Conservation (phyloP, 176 grass and related monocot species). For the Themeda triandra region DNA sequence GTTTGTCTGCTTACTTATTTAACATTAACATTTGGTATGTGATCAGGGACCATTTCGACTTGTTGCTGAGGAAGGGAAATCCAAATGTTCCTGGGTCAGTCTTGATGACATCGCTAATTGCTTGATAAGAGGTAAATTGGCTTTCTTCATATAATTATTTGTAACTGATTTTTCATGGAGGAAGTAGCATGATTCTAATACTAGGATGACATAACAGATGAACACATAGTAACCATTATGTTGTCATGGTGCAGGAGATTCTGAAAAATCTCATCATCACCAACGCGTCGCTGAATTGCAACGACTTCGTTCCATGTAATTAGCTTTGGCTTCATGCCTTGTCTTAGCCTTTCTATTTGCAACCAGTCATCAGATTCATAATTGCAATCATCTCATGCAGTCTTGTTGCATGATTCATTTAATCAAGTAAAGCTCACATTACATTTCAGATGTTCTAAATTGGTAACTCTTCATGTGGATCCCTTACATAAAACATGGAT, state of each 20-base stretch:
- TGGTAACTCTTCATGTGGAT: slow-evolving; percentile 4
- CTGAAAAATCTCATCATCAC: slow-evolving; percentile 91
- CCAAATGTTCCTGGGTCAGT: slow-evolving; percentile 99
- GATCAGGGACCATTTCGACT: slow-evolving; percentile 89
- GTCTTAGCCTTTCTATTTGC: slow-evolving; percentile 1
- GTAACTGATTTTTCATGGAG: neutral
- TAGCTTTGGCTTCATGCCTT: slow-evolving; percentile 1
- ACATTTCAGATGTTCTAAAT: neutral
- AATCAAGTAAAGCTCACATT: slow-evolving; percentile 5
- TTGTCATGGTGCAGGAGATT: slow-evolving; percentile 65
- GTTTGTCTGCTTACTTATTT: slow-evolving; percentile 22
- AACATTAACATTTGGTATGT: slow-evolving; percentile 8
- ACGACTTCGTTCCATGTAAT: slow-evolving; percentile 88
- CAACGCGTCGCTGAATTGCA: slow-evolving; percentile 85
- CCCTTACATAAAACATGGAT: neutral
- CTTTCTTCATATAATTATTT: neutral
- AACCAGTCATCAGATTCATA: neutral
- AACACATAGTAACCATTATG: slow-evolving; percentile 17
- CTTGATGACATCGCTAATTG: slow-evolving; percentile 98
- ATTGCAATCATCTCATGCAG: slow-evolving; percentile 6
- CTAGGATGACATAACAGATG: neutral
- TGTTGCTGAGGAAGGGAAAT: slow-evolving; percentile 96
- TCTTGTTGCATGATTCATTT: slow-evolving; percentile 15
- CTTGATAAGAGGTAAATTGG: slow-evolving; percentile 69
- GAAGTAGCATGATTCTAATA: slow-evolving; percentile 8